Evolutionary conservation across 2,329 filamentous ascomycete genomes (phyloP).

Genomic region (Fusarium torreyae): DNA sequence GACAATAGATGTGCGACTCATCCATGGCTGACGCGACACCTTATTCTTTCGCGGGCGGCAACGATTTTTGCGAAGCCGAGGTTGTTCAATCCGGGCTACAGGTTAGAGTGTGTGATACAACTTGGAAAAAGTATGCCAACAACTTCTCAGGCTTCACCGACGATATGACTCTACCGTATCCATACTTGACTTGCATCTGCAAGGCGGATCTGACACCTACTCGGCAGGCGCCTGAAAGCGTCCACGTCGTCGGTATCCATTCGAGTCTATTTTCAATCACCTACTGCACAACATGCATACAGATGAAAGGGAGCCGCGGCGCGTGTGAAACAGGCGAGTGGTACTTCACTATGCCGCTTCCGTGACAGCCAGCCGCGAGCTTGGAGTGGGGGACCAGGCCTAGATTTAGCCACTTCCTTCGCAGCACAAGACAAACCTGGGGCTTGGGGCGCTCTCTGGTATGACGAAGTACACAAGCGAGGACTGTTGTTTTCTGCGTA

Average conservation of each 20-base stretch:
- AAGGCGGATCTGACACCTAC: constrained; percentile 47
- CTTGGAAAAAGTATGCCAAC: constrained; percentile 14
- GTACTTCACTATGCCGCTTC: constrained; percentile 44
- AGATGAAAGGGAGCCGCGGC: constrained; percentile 44
- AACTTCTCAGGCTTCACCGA: constrained; percentile 50
- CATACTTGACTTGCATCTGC: constrained; percentile 36
- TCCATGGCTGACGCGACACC: constrained; percentile 47
- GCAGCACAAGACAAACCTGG: constrained; percentile 26
- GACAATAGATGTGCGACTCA: constrained; percentile 45
- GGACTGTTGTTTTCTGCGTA: constrained; percentile 16
- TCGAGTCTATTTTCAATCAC: constrained; percentile 45
- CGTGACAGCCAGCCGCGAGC: constrained; percentile 41
- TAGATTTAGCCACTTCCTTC: constrained; percentile 39
- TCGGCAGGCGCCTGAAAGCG: constrained; percentile 44
- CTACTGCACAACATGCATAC: constrained; percentile 53
- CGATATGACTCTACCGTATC: constrained; percentile 40
- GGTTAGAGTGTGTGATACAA: constrained; percentile 8
- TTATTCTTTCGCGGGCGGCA: constrained; percentile 26
- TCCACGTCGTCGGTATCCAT: constrained; percentile 51
- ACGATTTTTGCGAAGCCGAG: constrained; percentile 33
- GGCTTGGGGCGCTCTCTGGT: constrained; percentile 35
- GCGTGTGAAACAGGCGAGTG: constrained; percentile 41
- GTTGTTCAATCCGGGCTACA: constrained; percentile 26
- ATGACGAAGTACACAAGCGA: constrained; percentile 25
- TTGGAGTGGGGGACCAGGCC: constrained; percentile 33